phyloP scores from a whole-genome alignment of 1,284 basidiomycete species.

The Leccinum solheimii region DNA sequence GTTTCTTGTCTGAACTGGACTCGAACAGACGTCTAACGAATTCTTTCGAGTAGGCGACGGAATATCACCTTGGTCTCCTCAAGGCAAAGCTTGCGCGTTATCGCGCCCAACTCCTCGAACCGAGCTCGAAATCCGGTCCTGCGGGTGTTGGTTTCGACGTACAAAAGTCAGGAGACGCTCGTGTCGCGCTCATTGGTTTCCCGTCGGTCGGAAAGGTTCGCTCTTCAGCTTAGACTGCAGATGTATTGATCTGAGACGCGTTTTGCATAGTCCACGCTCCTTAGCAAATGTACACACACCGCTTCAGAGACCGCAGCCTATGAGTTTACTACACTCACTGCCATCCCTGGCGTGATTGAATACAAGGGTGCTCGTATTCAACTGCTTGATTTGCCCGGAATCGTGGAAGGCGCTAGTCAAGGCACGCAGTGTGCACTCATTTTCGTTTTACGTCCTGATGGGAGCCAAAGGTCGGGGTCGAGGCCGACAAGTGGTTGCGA shows the following conservation, averaged over 20 bases:
- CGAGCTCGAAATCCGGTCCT: slow-evolving; percentile 77
- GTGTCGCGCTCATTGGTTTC: slow-evolving; percentile 92
- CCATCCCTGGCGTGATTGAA: slow-evolving; percentile 93
- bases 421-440: slow-evolving; percentile 37
- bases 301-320: slow-evolving; percentile 89
- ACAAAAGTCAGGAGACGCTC: slow-evolving; percentile 90
- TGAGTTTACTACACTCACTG: slow-evolving; percentile 94
- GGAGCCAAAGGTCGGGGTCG: slow-evolving; percentile 73
- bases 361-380: slow-evolving; percentile 93
- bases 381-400: slow-evolving; percentile 94
- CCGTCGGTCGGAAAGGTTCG: slow-evolving; percentile 89
- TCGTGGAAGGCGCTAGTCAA: slow-evolving; percentile 95
- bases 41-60: slow-evolving; percentile 70
- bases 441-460: not conserved
- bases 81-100: slow-evolving; percentile 93
- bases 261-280: slow-evolving; percentile 75
- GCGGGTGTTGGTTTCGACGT: slow-evolving; percentile 91
- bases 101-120: slow-evolving; percentile 87
- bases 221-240: slow-evolving; percentile 1
- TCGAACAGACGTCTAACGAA: slow-evolving; percentile 18
- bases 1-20: slow-evolving; percentile 35
- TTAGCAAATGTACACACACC: slow-evolving; percentile 92
- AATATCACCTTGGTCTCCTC: slow-evolving; percentile 86
- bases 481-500: slow-evolving; percentile 93
- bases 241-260: slow-evolving; percentile 10